Evolutionary conservation across 352 stramenopile genomes (phyloP).

Genomic region (Saprolegnia diclina): DNA sequence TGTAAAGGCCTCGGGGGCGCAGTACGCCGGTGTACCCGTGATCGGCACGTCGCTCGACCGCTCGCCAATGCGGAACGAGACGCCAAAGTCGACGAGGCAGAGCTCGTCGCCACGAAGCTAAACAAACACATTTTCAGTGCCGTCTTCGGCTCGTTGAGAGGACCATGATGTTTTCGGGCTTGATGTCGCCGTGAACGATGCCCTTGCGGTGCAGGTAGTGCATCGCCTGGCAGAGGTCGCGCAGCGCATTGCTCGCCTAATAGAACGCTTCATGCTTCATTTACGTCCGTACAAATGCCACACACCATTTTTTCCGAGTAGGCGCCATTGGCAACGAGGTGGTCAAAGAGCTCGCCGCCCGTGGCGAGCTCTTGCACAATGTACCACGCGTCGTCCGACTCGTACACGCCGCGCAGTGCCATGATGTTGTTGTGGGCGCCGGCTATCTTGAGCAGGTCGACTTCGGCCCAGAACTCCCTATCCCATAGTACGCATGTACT

Average conservation of each 20-base stretch:
- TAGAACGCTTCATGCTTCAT: conserved; percentile 24
- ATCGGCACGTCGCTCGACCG: conserved; percentile 63
- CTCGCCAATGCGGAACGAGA: conserved; percentile 74
- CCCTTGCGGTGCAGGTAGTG: conserved; percentile 82
- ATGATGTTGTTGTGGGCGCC: conserved; percentile 76
- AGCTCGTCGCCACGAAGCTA: conserved; percentile 55
- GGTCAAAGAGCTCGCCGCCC: conserved; percentile 85
- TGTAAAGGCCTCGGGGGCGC: conserved; percentile 42
- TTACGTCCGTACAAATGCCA: background rate
- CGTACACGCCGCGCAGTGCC: conserved; percentile 63
- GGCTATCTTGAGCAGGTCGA: conserved; percentile 65
- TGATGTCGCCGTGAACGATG: conserved; percentile 86
- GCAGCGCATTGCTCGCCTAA: conserved; percentile 58
- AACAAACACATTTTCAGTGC: background rate
- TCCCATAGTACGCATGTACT: background rate
- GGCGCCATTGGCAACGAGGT: conserved; percentile 76
- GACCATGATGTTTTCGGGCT: conserved; percentile 80
- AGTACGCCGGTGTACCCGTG: conserved; percentile 70
- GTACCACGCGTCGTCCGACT: conserved; percentile 68
- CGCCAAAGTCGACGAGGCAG: conserved; percentile 83
- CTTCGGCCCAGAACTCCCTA: conserved; percentile 78
- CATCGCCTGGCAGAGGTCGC: conserved; percentile 69
- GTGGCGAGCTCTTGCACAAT: conserved; percentile 79
- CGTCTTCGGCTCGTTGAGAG: too few relatives aligned
- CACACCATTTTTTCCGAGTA: conserved; percentile 57